These are phyloP conservation scores for Lagenaria siceraria DNA, from an alignment of 306 rosid genomes.

Conservation along the genomic window DNA sequence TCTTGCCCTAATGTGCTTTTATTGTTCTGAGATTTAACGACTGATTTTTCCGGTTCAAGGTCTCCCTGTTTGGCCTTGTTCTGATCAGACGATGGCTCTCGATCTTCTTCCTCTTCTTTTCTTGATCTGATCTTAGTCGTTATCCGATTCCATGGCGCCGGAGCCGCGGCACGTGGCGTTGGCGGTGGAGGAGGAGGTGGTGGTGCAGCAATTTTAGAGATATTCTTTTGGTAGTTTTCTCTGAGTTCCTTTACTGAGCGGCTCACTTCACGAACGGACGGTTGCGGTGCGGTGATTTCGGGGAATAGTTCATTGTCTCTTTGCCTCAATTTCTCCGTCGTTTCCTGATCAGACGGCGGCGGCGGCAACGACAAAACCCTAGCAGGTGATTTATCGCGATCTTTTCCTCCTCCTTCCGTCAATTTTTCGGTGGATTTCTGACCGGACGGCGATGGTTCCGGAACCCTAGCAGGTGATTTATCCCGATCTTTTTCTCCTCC, in stretches of 20 bases:
- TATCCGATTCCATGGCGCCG: neutral
- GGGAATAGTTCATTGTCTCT: neutral
- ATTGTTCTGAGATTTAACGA: neutral
- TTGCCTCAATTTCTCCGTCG: neutral
- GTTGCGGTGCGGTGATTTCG: neutral
- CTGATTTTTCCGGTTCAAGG: neutral
- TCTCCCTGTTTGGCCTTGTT: neutral
- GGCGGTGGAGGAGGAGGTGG: neutral
- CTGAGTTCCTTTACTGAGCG: neutral
- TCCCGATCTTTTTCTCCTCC: neutral
- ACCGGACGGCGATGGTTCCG: neutral
- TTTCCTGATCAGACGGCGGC: neutral
- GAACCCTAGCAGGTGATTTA: neutral
- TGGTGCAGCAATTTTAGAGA: neutral
- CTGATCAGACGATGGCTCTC: neutral
- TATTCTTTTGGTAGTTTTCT: neutral
- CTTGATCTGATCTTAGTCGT: neutral
- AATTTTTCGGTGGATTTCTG: neutral
- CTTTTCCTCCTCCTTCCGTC: neutral
- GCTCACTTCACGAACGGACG: neutral
- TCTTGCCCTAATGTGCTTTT: neutral
- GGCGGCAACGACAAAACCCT: neutral
- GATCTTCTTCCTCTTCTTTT: neutral
- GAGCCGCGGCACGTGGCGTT: neutral
- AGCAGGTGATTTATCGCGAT: neutral